phyloP scores from a whole-genome alignment of 2,329 filamentous ascomycete species.

The Xylaria digitata region DNA sequence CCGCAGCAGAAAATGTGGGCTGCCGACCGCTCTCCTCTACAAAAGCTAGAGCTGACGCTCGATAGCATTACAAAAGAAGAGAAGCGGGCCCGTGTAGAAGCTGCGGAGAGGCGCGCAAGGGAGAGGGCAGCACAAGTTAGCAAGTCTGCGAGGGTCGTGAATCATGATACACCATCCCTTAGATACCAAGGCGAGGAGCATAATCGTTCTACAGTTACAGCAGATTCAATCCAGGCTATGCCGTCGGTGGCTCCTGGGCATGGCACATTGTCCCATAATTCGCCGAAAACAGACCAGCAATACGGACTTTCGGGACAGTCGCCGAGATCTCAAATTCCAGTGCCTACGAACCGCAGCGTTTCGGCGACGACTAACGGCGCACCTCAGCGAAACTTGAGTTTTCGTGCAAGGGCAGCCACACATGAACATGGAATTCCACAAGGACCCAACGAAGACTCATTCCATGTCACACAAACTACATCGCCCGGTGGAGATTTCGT shows the following conservation, averaged over 20 bases:
- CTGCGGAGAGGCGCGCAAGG: conserved; percentile 79
- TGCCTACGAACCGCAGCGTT: conserved; percentile 44
- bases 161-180: conserved; percentile 34
- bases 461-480: conserved; percentile 40
- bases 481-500: conserved; percentile 52
- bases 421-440: conserved; percentile 55
- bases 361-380: conserved; percentile 48
- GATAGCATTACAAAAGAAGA: conserved; percentile 96
- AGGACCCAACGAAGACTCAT: conserved; percentile 44
- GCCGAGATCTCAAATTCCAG: conserved; percentile 46
- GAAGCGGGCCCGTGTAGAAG: conserved; percentile 84
- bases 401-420: conserved; percentile 67
- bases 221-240: conserved; percentile 44
- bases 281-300: conserved; percentile 48
- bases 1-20: conserved; percentile 71
- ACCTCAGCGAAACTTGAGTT: conserved; percentile 68
- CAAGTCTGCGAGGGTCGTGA: conserved; percentile 38
- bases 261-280: conserved; percentile 49
- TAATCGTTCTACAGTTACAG: conserved; percentile 39
- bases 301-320: conserved; percentile 48
- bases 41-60: conserved; percentile 90
- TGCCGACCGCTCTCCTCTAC: conserved; percentile 86
- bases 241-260: conserved; percentile 43
- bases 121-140: conserved; percentile 63
- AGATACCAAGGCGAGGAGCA: conserved; percentile 44